Conservation (phyloP, 1,139 yeast species). For the Neolecta irregularis region DNA sequence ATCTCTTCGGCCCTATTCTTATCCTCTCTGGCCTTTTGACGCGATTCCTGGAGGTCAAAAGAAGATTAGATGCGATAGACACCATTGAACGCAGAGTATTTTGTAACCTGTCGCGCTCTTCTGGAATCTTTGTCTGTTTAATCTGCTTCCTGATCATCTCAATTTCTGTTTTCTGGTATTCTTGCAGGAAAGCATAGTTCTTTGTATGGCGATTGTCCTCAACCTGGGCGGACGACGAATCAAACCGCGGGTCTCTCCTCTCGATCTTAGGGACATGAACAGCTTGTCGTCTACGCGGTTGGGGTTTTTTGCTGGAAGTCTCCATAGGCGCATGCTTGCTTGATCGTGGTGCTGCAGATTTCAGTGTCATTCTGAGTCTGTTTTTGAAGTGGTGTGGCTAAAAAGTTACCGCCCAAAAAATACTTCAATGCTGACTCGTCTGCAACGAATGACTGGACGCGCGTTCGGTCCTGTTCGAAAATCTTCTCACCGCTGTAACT, state of each 20-base stretch:
- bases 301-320: constrained; percentile 16
- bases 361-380: too few species aligned
- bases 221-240: constrained; percentile 74
- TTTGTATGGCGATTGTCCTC: constrained; percentile 48
- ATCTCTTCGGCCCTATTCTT: constrained; percentile 61
- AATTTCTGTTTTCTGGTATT: constrained; percentile 63
- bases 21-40: constrained; percentile 60
- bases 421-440: too few species aligned
- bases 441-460: too few species aligned
- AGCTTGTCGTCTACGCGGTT: constrained; percentile 17
- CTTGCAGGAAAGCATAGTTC: constrained; percentile 73
- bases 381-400: too few species aligned
- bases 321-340: constrained; percentile 18
- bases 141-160: constrained; percentile 41
- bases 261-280: constrained; percentile 15
- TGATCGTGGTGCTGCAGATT: constrained; percentile 4
- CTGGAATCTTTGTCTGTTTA: constrained; percentile 38
- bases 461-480: too few species aligned
- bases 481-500: too few species aligned
- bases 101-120: constrained; percentile 36
- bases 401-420: too few species aligned
- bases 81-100: constrained; percentile 11
- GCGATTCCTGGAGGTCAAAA: constrained; percentile 32
- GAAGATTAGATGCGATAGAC: background rate
- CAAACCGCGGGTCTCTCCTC: constrained; percentile 66